Evolutionary conservation across 2,329 filamentous ascomycete species (phyloP).

Genomic region (Fusarium goolgardi): DNA sequence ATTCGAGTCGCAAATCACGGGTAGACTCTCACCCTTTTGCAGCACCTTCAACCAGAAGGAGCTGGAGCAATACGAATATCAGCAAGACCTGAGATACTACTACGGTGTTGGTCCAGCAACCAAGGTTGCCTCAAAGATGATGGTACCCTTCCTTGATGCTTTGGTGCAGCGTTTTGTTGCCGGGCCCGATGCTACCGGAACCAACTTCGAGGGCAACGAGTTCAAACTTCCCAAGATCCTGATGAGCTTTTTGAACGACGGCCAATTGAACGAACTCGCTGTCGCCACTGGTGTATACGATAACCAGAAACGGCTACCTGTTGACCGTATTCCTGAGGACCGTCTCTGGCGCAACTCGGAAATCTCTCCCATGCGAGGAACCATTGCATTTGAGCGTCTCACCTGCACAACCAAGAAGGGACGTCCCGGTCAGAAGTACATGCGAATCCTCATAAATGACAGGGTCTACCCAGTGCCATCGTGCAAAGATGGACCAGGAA

Average conservation of each 20-base stretch:
- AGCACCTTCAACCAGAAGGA: conserved; percentile 71
- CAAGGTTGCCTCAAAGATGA: conserved; percentile 65
- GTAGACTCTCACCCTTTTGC: conserved; percentile 71
- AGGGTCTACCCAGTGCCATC: conserved; percentile 68
- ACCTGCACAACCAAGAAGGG: conserved; percentile 56
- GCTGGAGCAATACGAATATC: conserved; percentile 72
- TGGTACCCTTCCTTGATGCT: conserved; percentile 69
- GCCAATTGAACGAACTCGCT: conserved; percentile 71
- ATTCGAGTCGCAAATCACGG: conserved; percentile 76
- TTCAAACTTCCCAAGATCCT: conserved; percentile 68
- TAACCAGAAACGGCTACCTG: conserved; percentile 61
- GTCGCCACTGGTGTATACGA: conserved; percentile 72
- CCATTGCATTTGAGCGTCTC: conserved; percentile 72
- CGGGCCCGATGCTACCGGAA: conserved; percentile 63
- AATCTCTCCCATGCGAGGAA: conserved; percentile 72
- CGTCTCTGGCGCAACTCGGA: conserved; percentile 66
- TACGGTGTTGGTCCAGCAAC: conserved; percentile 71
- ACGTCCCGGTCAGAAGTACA: conserved; percentile 56
- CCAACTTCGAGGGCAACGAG: conserved; percentile 56
- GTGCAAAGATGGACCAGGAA: conserved; percentile 67
- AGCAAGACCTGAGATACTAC: conserved; percentile 75
- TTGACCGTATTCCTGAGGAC: conserved; percentile 58
- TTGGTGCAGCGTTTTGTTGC: conserved; percentile 64
- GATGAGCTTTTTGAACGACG: conserved; percentile 73
- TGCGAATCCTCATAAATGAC: conserved; percentile 72